Conservation (phyloP, 179 eudicot genomes). For the Gypsophila paniculata region DNA sequence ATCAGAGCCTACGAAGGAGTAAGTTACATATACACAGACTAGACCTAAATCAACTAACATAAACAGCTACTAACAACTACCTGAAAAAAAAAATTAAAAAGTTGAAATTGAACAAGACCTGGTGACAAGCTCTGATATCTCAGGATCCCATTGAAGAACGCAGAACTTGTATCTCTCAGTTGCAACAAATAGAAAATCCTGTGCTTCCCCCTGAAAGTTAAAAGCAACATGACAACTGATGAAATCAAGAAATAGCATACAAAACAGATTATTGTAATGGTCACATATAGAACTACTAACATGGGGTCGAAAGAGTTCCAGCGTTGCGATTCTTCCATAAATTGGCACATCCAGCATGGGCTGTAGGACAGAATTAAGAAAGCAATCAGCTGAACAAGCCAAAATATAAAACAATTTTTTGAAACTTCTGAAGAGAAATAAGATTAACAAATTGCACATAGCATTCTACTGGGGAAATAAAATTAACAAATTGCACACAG, state of each 20-base stretch:
- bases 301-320: slow-evolving; percentile 94
- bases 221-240: slow-evolving; percentile 12
- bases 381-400: background rate
- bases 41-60: no score
- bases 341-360: slow-evolving; percentile 97
- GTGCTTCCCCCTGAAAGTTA: slow-evolving; percentile 77
- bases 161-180: slow-evolving; percentile 96
- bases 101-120: slow-evolving; percentile 40
- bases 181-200: slow-evolving; percentile 89
- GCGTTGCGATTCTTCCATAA: slow-evolving; percentile 94
- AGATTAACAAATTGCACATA: no score
- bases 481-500: no score
- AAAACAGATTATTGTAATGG: background rate
- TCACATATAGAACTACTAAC: slow-evolving; percentile 43
- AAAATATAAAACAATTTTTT: background rate
- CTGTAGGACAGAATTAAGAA: slow-evolving; percentile 35
- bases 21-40: no score
- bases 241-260: background rate
- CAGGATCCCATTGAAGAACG: slow-evolving; percentile 97
- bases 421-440: background rate
- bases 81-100: background rate
- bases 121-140: slow-evolving; percentile 78
- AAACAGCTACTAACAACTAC: no score
- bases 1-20: no score
- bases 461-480: no score